Evolutionary conservation across 352 stramenopile genomes (phyloP), one percentile per base, ranked within the genome.

Genomic region (Phytopythium vexans): DNA sequence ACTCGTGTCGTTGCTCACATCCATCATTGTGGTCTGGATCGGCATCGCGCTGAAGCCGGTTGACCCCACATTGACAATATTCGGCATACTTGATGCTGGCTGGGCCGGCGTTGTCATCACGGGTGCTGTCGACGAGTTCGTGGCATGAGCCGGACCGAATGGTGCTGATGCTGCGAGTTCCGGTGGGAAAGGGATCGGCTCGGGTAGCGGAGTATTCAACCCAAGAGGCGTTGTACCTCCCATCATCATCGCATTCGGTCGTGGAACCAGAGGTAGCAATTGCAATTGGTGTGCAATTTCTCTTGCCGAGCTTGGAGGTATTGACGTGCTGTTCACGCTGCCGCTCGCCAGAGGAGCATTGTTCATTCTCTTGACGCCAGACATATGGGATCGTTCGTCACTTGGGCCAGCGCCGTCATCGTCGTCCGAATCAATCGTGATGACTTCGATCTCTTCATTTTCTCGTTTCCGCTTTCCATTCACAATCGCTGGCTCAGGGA

Each of bases 401-500:
- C 43, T 32, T 44, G 32, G 12, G 39, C 53, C 2, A n/a, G 37
- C 32, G 8, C 56, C 56, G 7, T 60, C 56, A 4, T 60, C 68
- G 4, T 72, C 44, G 15, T 72, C 68, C 4, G 75, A 69, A 43
- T 87, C 74, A 39, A 91, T 74, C 33, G 69, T 66, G 32, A 91
- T 89, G 32, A 87, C 62, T 52, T 91, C 80, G 31, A 70, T 41
- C n/a, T 70, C 52, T 40, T 51, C 38, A 16, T 43, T 8, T 6
- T 57, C 31, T 12, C 77, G 70, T 47, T 88, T 88, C 8, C 76
- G 72, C 47, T 88, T 87, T 31, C 51, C 61, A 32, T 27, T 43
- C 4, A 32, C 8, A 8, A 7, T 16, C 6, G 31, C 2, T 14
- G 36, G 27, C 12, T 12, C 27, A 21, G 32, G 16, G 8, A 15